These are phyloP conservation scores for Ormosia semicastrata DNA, from an alignment of 306 rosid genomes.

Conservation along the genomic window DNA sequence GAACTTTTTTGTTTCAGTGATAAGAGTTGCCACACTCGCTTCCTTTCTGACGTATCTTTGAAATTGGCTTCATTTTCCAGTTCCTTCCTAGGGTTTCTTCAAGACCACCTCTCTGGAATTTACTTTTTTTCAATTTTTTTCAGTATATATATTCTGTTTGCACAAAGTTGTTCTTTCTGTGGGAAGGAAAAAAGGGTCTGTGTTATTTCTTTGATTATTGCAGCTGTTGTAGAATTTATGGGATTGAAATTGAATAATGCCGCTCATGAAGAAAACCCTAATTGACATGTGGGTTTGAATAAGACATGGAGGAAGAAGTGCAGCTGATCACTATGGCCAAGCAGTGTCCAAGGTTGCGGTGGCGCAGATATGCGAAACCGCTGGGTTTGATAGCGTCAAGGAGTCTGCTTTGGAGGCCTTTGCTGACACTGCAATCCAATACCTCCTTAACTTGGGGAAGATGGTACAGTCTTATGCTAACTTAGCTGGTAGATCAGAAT, in stretches of 20 bases:
- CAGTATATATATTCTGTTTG: no score
- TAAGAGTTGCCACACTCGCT: no score
- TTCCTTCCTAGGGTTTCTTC: no score
- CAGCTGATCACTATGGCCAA: slow-evolving; percentile 60
- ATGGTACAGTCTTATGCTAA: slow-evolving; percentile 59
- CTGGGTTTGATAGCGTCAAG: slow-evolving; percentile 60
- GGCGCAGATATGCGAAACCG: slow-evolving; percentile 70
- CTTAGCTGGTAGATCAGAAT: slow-evolving; percentile 78
- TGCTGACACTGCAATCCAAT: slow-evolving; percentile 59
- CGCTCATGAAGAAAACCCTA: slow-evolving; percentile 40
- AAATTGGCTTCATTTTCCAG: no score
- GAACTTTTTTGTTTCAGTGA: no score
- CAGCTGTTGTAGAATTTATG: not conserved
- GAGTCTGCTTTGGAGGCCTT: slow-evolving; percentile 73
- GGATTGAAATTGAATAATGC: slow-evolving; percentile 16
- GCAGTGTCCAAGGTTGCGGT: slow-evolving; percentile 63
- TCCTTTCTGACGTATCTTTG: no score
- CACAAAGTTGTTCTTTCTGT: no score
- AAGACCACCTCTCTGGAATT: no score
- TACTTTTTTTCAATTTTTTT: no score
- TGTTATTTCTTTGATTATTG: no score
- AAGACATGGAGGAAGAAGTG: slow-evolving; percentile 57
- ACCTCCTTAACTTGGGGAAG: slow-evolving; percentile 68
- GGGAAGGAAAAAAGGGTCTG: no score
- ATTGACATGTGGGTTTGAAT: slow-evolving; percentile 46